Conservation (phyloP, 1,284 basidiomycete species). For the Cryptococcus sp. region DNA sequence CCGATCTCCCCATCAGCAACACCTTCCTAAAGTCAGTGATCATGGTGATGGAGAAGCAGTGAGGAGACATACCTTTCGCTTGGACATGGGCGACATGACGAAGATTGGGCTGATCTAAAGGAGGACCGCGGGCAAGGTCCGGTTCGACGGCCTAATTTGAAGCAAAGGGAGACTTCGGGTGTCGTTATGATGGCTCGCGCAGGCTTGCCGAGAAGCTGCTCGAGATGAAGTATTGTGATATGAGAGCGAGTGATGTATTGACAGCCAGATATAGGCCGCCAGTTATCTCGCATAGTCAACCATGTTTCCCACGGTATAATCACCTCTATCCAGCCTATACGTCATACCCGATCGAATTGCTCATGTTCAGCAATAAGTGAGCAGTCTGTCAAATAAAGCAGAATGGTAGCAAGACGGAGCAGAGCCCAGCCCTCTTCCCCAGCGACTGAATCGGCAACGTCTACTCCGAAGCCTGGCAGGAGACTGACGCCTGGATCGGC, state of each 20-base stretch:
- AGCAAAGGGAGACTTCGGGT: background rate
- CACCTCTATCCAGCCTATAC: no score
- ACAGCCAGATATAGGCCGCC: background rate
- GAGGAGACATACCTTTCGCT: background rate
- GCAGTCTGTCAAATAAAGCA: no score
- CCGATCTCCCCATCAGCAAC: constrained; percentile 90
- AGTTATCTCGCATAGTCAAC: no score
- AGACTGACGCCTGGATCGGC: background rate
- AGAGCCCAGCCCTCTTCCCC: background rate
- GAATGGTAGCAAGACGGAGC: background rate
- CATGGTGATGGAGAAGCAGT: background rate
- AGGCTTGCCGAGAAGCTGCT: no score
- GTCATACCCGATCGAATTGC: no score
- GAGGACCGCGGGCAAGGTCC: background rate
- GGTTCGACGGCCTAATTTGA: background rate
- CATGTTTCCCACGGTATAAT: no score
- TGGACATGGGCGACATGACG: constrained; percentile 1
- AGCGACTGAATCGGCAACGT: background rate
- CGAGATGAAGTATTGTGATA: background rate
- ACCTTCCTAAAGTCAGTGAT: constrained; percentile 49
- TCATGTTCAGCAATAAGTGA: no score
- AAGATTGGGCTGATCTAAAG: background rate
- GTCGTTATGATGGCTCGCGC: no score
- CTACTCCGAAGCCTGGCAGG: background rate
- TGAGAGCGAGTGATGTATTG: background rate